A percentile compares a stretch with the other conserved stretches of the same genome.
These are phyloP conservation scores for Fusarium buharicum DNA, from an alignment of 2,329 filamentous ascomycete genomes.

Conservation along the genomic window DNA sequence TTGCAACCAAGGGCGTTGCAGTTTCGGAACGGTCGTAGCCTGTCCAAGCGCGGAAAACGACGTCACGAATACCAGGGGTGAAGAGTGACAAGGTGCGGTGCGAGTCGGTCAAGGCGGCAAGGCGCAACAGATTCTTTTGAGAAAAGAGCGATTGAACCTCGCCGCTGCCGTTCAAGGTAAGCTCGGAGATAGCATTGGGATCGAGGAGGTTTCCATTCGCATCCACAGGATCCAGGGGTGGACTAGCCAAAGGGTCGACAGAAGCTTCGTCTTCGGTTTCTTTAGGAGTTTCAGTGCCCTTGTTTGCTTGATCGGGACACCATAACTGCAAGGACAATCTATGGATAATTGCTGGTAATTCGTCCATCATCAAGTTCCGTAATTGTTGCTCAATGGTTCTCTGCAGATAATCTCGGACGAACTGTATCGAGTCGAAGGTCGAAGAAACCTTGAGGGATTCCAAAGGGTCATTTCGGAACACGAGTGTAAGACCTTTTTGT, in stretches of 20 bases:
- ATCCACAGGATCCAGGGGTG: slow-evolving; percentile 84
- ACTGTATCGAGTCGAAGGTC: slow-evolving; percentile 98
- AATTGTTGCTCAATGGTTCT: slow-evolving; percentile 95
- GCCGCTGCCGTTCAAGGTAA: slow-evolving; percentile 81
- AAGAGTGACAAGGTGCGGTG: slow-evolving; percentile 92
- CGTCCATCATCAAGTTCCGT: slow-evolving; percentile 95
- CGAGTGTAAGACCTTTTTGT: slow-evolving; percentile 94
- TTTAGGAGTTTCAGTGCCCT: slow-evolving; percentile 60
- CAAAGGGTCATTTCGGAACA: slow-evolving; percentile 97
- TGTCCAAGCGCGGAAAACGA: slow-evolving; percentile 93
- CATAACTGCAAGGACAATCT: slow-evolving; percentile 87
- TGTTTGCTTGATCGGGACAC: slow-evolving; percentile 79
- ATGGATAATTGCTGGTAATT: slow-evolving; percentile 95
- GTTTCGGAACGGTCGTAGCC: slow-evolving; percentile 77
- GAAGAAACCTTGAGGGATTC: slow-evolving; percentile 98
- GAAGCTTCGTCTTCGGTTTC: slow-evolving; percentile 67
- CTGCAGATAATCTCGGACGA: slow-evolving; percentile 96
- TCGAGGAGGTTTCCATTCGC: slow-evolving; percentile 81
- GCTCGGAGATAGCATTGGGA: slow-evolving; percentile 76
- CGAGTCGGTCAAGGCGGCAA: slow-evolving; percentile 85
- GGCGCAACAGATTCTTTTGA: slow-evolving; percentile 87
- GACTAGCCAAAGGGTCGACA: slow-evolving; percentile 83
- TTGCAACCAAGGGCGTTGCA: slow-evolving; percentile 58
- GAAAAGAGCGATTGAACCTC: slow-evolving; percentile 93
- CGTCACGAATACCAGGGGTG: slow-evolving; percentile 88